Base-by-base conservation (phyloP, 805 yeast species). In the Ogataea degrootiae region DNA sequence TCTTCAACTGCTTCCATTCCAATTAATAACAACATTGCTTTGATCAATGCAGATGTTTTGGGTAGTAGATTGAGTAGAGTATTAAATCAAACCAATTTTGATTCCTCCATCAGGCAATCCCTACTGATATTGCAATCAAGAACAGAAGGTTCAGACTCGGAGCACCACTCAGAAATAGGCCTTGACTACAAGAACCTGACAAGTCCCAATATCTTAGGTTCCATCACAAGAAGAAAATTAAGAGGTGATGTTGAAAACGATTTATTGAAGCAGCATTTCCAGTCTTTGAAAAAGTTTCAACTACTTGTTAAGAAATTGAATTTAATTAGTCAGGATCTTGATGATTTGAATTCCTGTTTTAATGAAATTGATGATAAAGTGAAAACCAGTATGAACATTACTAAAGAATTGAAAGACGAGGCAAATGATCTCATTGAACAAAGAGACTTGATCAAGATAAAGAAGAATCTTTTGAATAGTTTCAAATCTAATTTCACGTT, bases 401-500 rank as follows among this genome's bases (percentile, higher is more conserved):
- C 61, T 0, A 33, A 41, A 5, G 45, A 42, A 2, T 51, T 65
- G 31, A 56, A 60, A 39, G 15, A 34, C 2, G 50, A 51, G 19
- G 56, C 65, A 5, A 47, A 44, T 1, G 43, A 44, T 2, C 57
- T 74, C 36, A 63, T 60, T 42, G 47, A 58, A 7, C 61, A 72
- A 34, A 68, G 67, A 44, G 62, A 61, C 17, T 41, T 65, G n/a
- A 46, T 75, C 29, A 59, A 57, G n/a, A 50, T 83, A 42, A 80
- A 83, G 56, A 82, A 77, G 57, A 63, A 71, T 35, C 57, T 87
- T 1, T 63, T 87, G 37, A 56, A 65, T 0, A 72, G 75, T 29
- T 78, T 85, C 54, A 80, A 82, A 51, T 71, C 74, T 4, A 77
- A 77, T 47, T 88, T 86, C 59, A 79, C 91, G 0, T 63, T 92